phyloP scores from a whole-genome alignment of 805 yeast species.

The Lipomyces sp. region DNA sequence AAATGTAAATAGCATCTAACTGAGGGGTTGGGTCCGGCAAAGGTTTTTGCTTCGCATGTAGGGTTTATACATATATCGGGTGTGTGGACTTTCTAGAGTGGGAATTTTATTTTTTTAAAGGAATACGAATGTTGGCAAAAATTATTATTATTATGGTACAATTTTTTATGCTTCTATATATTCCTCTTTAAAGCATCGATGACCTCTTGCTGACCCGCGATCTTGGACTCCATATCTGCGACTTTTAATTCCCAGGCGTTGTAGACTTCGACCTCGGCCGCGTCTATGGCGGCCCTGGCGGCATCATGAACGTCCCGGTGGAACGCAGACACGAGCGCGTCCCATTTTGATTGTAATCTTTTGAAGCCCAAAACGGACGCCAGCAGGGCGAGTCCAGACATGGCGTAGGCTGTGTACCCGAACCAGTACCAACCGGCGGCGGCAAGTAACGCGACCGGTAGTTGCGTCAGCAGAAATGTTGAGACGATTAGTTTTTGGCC shows the following conservation, averaged over 20 bases:
- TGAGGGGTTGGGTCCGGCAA: too few species aligned
- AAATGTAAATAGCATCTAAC: not conserved
- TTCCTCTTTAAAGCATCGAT: conserved; percentile 11
- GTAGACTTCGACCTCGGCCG: conserved; percentile 43
- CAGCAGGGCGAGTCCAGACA: conserved; percentile 46
- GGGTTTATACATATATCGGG: too few species aligned
- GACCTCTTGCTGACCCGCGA: conserved; percentile 17
- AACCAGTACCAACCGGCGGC: conserved; percentile 43
- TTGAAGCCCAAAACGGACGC: conserved; percentile 47
- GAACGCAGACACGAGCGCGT: conserved; percentile 39
- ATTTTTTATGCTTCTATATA: not conserved
- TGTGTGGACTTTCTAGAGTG: not conserved
- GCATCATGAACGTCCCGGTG: conserved; percentile 37
- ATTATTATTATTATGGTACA: too few species aligned
- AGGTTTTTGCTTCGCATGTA: too few species aligned
- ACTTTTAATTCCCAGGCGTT: conserved; percentile 44
- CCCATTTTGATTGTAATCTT: conserved; percentile 47
- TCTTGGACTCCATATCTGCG: conserved; percentile 18
- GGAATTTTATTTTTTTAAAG: not conserved
- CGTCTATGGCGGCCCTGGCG: conserved; percentile 41
- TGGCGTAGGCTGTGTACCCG: conserved; percentile 43
- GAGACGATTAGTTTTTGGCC: conserved; percentile 43
- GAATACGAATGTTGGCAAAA: too few species aligned
- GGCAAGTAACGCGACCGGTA: conserved; percentile 45
- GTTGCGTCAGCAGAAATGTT: conserved; percentile 45